Conservation (phyloP, 257 asterid genomes). For the Solanum sparsipilum region DNA sequence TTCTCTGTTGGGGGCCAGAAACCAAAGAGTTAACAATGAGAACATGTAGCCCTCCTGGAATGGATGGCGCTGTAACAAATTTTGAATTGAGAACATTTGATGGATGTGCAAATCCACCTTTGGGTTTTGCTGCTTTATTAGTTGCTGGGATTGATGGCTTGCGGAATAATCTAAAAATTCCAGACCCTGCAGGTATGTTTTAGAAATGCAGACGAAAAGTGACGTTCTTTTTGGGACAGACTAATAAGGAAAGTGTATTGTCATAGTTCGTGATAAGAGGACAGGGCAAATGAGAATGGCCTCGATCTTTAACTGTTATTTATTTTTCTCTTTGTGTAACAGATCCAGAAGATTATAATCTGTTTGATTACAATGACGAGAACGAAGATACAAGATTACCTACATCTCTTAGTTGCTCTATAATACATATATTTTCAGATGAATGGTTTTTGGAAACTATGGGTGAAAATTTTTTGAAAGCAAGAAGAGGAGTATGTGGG, state of each 20-base stretch:
- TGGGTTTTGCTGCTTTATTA: slow-evolving; percentile 70
- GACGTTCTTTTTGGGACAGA: neutral
- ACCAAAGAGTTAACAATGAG: slow-evolving; percentile 74
- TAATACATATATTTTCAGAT: neutral
- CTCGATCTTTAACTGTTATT: neutral
- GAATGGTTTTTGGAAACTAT: neutral
- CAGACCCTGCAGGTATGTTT: slow-evolving; percentile 68
- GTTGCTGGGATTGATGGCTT: slow-evolving; percentile 81
- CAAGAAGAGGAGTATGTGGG: neutral
- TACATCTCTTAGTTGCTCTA: neutral
- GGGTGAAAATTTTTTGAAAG: neutral
- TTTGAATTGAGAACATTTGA: slow-evolving; percentile 81
- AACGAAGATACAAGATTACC: neutral
- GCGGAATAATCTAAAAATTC: slow-evolving; percentile 35
- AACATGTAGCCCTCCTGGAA: slow-evolving; percentile 85
- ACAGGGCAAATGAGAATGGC: neutral
- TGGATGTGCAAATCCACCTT: slow-evolving; percentile 86
- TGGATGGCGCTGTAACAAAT: slow-evolving; percentile 64
- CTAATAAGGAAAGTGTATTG: neutral
- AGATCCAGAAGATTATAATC: neutral
- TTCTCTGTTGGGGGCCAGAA: slow-evolving; percentile 85
- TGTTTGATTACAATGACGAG: neutral
- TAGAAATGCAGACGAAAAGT: neutral
- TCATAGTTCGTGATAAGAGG: too few relatives aligned
- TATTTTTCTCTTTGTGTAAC: neutral